These are phyloP conservation scores for Fusarium pseudograminearum DNA, from an alignment of 2,329 filamentous ascomycete species.

Conservation along the genomic window DNA sequence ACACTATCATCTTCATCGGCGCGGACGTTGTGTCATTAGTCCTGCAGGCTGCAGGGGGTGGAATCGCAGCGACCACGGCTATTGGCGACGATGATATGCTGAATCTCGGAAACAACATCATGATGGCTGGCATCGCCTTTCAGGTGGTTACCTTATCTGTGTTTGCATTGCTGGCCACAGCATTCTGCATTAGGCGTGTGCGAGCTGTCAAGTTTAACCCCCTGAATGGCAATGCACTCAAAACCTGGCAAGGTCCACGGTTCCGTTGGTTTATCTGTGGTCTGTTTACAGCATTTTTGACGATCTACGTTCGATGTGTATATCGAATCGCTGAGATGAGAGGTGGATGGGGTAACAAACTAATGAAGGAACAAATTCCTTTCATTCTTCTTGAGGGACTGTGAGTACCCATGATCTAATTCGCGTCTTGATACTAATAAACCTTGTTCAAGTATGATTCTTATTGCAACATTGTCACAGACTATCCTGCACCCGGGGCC, in stretches of 20 bases:
- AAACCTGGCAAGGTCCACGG: background rate
- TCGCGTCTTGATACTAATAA: background rate
- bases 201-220: background rate
- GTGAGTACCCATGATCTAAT: background rate
- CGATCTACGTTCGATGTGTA: constrained; percentile 20
- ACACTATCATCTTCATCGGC: constrained; percentile 23
- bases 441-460: background rate
- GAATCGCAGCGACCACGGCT: constrained; percentile 9
- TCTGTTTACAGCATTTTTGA: background rate
- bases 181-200: background rate
- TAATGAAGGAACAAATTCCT: constrained; percentile 17
- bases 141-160: constrained; percentile 15
- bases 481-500: constrained; percentile 7
- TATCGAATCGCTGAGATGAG: constrained; percentile 26
- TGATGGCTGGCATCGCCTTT: constrained; percentile 19
- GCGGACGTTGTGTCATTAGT: constrained; percentile 6
- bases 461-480: background rate
- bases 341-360: background rate
- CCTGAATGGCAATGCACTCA: background rate
- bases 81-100: background rate
- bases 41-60: constrained; percentile 12
- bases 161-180: background rate
- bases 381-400: constrained; percentile 14
- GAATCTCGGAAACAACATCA: background rate
- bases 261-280: constrained; percentile 6